Evolutionary conservation across 305 asterid species (phyloP), one percentile per base, ranked within the genome.

Genomic region (Nicotiana rustica): DNA sequence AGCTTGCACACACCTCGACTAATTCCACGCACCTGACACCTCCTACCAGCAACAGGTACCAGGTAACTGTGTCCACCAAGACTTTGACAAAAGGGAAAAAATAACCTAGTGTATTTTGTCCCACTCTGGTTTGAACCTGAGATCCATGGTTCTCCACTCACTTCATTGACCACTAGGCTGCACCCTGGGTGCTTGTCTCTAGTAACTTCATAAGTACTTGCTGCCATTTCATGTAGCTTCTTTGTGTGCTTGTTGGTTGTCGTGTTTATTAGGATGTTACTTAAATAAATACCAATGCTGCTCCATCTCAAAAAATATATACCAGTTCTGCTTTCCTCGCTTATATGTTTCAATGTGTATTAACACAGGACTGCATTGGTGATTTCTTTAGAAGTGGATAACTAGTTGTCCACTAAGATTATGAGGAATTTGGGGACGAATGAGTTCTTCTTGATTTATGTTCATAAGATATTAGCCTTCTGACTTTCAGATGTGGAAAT

Each of bases 401-500:
- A 10, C 82, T 44, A 44, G 52, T 44, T 44, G 12, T 79, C 69
- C 57, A 71, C 13, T 44, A 44, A 44, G 52, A 8, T 44, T 44
- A 44, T 6, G 47, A 44, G 52, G 52, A 44, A 9, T 44, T 44
- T 44, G 13, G 52, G 10, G 52, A 44, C 10, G 36, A n/a, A 67
- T 67, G 35, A 6, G n/a, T 38, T 33, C 33, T 9, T 6, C 15
- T 71, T 10, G 78, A 66, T 69, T 17, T 79, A 41, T 78, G 69
- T 70, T 86, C 36, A 64, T 71, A 59, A 67, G 81, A 84, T 33
- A 57, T 83, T 82, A 19, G 21, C 60, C 56, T 82, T 81, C 33
- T 86, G 75, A 47, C 67, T 83, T 59, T 87, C 92, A 85, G 94
- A 84, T 88, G 66, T 66, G 70, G 86, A 86, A 82, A 68, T 67